A percentile compares a stretch with the other conserved stretches of the same genome.
phyloP scores from a whole-genome alignment of 1,284 basidiomycete species.

The Ustilago trichophora region DNA sequence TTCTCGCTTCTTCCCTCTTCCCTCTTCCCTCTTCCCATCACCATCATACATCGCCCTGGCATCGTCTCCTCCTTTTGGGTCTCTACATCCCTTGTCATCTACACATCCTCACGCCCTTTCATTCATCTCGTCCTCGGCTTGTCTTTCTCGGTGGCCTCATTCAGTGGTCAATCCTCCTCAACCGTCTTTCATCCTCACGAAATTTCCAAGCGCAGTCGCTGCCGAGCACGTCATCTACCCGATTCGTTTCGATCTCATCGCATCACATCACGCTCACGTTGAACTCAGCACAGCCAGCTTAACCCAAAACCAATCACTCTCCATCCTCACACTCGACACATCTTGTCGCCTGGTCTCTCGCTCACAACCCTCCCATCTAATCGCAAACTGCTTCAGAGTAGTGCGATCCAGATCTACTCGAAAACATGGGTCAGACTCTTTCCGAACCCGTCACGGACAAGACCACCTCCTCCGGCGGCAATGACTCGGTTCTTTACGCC shows the following conservation, averaged over 20 bases:
- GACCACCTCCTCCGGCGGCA: constrained; percentile 79
- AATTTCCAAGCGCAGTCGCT: too few relatives aligned
- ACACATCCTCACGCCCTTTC: too few relatives aligned
- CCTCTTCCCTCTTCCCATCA: not conserved
- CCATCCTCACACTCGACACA: too few relatives aligned
- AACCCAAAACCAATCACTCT: not conserved
- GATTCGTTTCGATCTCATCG: too few relatives aligned
- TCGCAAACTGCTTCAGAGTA: constrained; percentile 5
- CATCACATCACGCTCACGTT: too few relatives aligned
- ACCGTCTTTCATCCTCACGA: too few relatives aligned
- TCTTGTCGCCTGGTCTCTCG: too few relatives aligned
- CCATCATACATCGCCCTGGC: not conserved
- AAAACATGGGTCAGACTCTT: constrained; percentile 68
- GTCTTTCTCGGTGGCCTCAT: too few relatives aligned
- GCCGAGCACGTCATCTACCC: too few relatives aligned
- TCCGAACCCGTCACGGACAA: constrained; percentile 78
- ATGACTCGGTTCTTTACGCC: constrained; percentile 81
- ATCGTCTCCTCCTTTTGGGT: constrained; percentile 1
- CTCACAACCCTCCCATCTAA: not conserved
- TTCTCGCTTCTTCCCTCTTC: too few relatives aligned
- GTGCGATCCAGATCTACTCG: not conserved
- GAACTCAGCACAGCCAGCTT: not conserved
- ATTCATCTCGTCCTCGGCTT: not conserved
- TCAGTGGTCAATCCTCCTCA: too few relatives aligned
- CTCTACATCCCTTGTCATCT: not conserved